These are phyloP conservation scores for Glycine latifolia DNA, from an alignment of 306 rosid genomes.

Conservation along the genomic window DNA sequence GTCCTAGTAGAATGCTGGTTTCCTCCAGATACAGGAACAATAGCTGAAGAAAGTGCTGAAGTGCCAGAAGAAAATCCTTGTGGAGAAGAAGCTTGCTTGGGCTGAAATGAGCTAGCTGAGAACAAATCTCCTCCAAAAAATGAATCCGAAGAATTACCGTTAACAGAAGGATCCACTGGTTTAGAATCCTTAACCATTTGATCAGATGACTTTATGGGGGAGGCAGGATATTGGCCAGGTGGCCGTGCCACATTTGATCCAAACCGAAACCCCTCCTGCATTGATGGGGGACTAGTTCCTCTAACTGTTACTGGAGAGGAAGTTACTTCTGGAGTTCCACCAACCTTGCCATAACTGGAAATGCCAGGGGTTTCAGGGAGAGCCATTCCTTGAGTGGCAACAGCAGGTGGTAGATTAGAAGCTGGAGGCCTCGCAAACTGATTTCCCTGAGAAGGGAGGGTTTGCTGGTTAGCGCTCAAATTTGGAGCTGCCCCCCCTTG, in stretches of 20 bases:
- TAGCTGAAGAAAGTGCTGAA: slow-evolving; percentile 47
- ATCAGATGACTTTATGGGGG: slow-evolving; percentile 59
- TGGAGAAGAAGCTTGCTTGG: slow-evolving; percentile 62
- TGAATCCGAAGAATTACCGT: slow-evolving; percentile 72
- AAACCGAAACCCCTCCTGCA: slow-evolving; percentile 64
- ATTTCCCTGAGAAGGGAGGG: not conserved
- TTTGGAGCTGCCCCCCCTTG: slow-evolving; percentile 61
- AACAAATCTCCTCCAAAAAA: slow-evolving; percentile 79
- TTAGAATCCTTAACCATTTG: slow-evolving; percentile 61
- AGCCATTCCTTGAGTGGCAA: slow-evolving; percentile 51
- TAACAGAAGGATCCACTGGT: slow-evolving; percentile 57
- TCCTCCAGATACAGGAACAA: slow-evolving; percentile 62
- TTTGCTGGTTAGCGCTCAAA: slow-evolving; percentile 16
- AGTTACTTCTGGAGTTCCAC: slow-evolving; percentile 44
- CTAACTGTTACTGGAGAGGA: slow-evolving; percentile 53
- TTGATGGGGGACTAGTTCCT: slow-evolving; percentile 59
- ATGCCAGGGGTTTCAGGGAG: too few relatives aligned
- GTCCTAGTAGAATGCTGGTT: slow-evolving; percentile 62
- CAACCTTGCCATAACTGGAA: too few relatives aligned
- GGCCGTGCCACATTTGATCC: slow-evolving; percentile 61
- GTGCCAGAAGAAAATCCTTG: slow-evolving; percentile 42
- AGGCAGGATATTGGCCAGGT: slow-evolving; percentile 60
- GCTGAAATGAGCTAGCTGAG: slow-evolving; percentile 68
- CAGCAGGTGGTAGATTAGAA: slow-evolving; percentile 38
- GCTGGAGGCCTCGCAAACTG: slow-evolving; percentile 54